A percentile compares a stretch with the other conserved stretches of the same genome.
phyloP scores from a whole-genome alignment of 257 asterid species.

The Plantago ovata region DNA sequence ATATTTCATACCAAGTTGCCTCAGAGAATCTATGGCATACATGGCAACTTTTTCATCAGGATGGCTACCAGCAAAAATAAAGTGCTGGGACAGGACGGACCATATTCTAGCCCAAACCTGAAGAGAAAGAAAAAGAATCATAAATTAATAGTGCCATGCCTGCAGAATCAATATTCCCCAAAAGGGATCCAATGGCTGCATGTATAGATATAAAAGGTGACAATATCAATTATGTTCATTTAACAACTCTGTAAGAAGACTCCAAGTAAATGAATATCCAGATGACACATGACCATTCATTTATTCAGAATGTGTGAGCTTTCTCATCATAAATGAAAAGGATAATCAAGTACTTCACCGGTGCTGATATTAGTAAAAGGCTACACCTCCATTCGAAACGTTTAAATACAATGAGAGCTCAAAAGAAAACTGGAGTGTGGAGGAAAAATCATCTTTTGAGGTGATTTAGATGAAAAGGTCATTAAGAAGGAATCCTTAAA shows the following conservation, averaged over 20 bases:
- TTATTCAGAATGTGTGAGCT: not conserved
- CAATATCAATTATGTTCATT: no score
- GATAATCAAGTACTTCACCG: not conserved
- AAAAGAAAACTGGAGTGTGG: not conserved
- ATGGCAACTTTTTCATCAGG: conserved; percentile 98
- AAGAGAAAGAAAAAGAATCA: conserved; percentile 23
- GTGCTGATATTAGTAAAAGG: not conserved
- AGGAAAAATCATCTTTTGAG: not conserved
- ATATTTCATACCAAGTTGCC: conserved; percentile 96
- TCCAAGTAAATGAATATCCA: not conserved
- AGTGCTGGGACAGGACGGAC: conserved; percentile 94
- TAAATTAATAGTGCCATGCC: conserved; percentile 12
- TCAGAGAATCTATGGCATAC: conserved; percentile 98
- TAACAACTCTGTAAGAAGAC: no score
- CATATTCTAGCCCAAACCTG: conserved; percentile 99
- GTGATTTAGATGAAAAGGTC: not conserved
- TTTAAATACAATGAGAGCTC: not conserved
- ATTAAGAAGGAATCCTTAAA: no score
- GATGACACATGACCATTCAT: no score
- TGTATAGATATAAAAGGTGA: not conserved
- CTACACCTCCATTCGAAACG: not conserved
- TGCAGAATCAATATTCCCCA: conserved; percentile 12
- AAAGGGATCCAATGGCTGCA: conserved; percentile 4
- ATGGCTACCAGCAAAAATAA: conserved; percentile 98
- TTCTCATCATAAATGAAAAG: not conserved